phyloP scores from a whole-genome alignment of 2,329 filamentous ascomycete genomes.

The Aspergillus bombycis region DNA sequence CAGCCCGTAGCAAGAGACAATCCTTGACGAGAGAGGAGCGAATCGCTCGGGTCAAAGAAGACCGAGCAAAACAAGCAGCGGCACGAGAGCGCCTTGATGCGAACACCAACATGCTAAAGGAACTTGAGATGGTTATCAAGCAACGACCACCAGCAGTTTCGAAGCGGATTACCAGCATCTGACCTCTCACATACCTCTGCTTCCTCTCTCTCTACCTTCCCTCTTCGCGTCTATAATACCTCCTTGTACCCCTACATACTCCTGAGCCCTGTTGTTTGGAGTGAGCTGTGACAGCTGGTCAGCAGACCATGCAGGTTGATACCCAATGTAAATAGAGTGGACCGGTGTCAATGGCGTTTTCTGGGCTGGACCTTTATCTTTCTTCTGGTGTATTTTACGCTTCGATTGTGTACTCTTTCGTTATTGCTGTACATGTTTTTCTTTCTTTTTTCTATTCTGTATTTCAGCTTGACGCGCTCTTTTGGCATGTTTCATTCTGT shows the following conservation, averaged over 20 bases:
- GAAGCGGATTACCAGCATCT: slow-evolving; percentile 50
- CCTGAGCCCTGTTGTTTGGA: slow-evolving; percentile 11
- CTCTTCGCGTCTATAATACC: neutral
- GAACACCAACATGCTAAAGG: slow-evolving; percentile 85
- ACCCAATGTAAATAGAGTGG: slow-evolving; percentile 39
- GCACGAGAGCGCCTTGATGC: slow-evolving; percentile 76
- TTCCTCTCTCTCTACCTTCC: neutral
- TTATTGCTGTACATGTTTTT: slow-evolving; percentile 8
- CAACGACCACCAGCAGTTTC: slow-evolving; percentile 48
- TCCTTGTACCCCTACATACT: slow-evolving; percentile 12
- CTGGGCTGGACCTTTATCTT: slow-evolving; percentile 13
- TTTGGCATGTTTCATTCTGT: slow-evolving; percentile 6
- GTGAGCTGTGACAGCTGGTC: slow-evolving; percentile 17
- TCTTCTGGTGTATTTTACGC: slow-evolving; percentile 6
- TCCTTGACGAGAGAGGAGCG: slow-evolving; percentile 81
- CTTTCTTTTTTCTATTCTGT: slow-evolving; percentile 15
- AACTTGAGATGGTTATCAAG: slow-evolving; percentile 87
- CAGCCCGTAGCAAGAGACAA: slow-evolving; percentile 66
- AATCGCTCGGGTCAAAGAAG: slow-evolving; percentile 83
- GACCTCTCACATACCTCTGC: slow-evolving; percentile 18
- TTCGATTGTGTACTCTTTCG: slow-evolving; percentile 1
- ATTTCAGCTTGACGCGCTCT: slow-evolving; percentile 3
- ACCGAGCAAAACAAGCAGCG: slow-evolving; percentile 73
- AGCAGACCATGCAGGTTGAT: slow-evolving; percentile 32
- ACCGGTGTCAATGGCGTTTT: slow-evolving; percentile 36